phyloP scores from a whole-genome alignment of 257 asterid genomes.

The Nicotiana undulata region DNA sequence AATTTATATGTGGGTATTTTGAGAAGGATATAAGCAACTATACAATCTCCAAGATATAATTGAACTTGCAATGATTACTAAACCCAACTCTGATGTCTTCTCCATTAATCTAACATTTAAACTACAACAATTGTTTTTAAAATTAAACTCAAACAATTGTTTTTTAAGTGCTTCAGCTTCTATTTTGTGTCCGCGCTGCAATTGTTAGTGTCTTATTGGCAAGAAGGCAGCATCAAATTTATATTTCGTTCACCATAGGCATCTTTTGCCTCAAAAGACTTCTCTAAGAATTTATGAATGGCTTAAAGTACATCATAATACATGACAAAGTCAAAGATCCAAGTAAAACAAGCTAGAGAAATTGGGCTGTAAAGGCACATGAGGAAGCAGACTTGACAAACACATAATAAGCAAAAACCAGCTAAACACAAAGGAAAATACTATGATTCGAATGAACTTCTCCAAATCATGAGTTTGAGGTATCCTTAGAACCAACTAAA shows the following conservation, averaged over 20 bases:
- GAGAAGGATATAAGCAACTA: not conserved
- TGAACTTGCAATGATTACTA: not conserved
- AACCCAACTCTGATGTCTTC: not conserved
- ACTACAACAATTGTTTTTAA: not conserved
- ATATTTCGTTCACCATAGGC: conserved; percentile 1
- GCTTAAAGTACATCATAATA: not conserved
- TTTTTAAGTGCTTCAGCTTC: not conserved
- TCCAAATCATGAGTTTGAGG: not conserved
- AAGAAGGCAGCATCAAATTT: not conserved
- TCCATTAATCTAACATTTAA: not conserved
- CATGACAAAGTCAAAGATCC: not conserved
- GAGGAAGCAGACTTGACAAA: not conserved
- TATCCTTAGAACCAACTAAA: not conserved
- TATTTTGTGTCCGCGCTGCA: not conserved
- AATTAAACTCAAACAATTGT: not conserved
- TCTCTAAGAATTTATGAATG: not conserved
- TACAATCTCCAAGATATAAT: not conserved
- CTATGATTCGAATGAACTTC: not conserved
- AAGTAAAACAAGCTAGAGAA: not conserved
- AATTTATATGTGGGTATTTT: not conserved
- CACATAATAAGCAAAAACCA: not conserved
- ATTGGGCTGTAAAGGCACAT: not conserved
- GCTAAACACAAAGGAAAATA: not conserved
- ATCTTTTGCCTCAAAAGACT: not conserved
- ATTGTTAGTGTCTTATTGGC: not conserved